These are phyloP conservation scores for Sphaceloma murrayae DNA, from an alignment of 2,329 filamentous ascomycete species.

Conservation along the genomic window DNA sequence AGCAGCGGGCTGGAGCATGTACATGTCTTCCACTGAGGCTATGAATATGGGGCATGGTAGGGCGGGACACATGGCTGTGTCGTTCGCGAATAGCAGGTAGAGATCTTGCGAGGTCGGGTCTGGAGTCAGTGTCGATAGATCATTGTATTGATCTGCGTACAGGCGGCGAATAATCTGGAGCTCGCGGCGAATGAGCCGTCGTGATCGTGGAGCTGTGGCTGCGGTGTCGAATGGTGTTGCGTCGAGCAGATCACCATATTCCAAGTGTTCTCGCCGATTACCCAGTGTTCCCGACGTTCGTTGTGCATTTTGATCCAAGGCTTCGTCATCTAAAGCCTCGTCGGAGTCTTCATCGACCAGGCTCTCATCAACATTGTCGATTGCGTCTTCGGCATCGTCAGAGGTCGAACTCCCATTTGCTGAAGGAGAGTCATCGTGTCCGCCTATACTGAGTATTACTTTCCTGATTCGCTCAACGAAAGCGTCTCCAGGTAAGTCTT, in stretches of 20 bases:
- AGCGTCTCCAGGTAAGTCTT: not conserved
- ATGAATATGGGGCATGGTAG: slow-evolving; percentile 34
- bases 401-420: not conserved
- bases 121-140: not conserved
- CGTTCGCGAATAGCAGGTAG: slow-evolving; percentile 21
- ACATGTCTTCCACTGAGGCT: slow-evolving; percentile 35
- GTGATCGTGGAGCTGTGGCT: slow-evolving; percentile 22
- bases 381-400: not conserved
- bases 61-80: slow-evolving; percentile 23
- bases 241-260: not conserved
- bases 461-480: slow-evolving; percentile 9
- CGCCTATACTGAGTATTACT: not conserved
- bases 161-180: slow-evolving; percentile 5
- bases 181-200: slow-evolving; percentile 22
- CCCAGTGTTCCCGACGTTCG: too few relatives aligned
- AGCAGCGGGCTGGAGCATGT: slow-evolving; percentile 33
- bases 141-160: slow-evolving; percentile 2
- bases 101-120: not conserved
- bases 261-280: too few relatives aligned
- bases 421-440: not conserved
- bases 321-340: slow-evolving; percentile 7
- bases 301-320: too few relatives aligned
- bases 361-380: not conserved
- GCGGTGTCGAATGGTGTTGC: slow-evolving; percentile 3
- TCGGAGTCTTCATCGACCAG: slow-evolving; percentile 4